Evolutionary conservation across 108 stramenopile species (phyloP).

Genomic region (Skeletonema marinoi): DNA sequence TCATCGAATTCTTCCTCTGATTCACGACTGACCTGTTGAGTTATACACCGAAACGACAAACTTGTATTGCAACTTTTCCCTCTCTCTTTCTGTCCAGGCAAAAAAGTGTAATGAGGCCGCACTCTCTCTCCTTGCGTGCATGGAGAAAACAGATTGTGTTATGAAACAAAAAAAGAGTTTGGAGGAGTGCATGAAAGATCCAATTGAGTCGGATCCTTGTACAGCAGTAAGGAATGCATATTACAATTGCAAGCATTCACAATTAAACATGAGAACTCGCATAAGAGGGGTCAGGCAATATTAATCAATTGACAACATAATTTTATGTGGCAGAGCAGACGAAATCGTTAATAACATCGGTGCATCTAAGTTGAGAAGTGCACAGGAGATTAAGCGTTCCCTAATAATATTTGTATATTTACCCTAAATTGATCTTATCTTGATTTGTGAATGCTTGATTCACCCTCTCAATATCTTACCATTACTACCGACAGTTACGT

Average conservation of each 20-base stretch:
- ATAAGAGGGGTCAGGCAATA: constrained; percentile 80
- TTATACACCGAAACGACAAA: not conserved
- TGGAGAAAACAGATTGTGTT: constrained; percentile 80
- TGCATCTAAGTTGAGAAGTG: not conserved
- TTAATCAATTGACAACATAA: constrained; percentile 23
- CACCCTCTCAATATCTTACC: constrained; percentile 28
- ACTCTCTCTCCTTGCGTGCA: constrained; percentile 72
- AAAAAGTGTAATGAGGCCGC: constrained; percentile 87
- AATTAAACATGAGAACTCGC: constrained; percentile 86
- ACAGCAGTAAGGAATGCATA: constrained; percentile 80
- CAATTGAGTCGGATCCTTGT: constrained; percentile 59
- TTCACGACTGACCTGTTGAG: not conserved
- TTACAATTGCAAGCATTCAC: constrained; percentile 84
- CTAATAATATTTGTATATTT: not conserved
- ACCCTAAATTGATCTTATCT: not conserved
- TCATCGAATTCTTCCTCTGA: not conserved
- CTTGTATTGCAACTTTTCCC: too few species aligned
- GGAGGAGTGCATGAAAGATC: constrained; percentile 79
- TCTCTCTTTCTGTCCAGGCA: constrained; percentile 40
- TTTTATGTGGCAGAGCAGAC: too few species aligned
- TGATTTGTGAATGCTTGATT: not conserved
- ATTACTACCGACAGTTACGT: constrained; percentile 17
- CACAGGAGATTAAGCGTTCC: not conserved
- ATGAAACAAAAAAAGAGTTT: constrained; percentile 54
- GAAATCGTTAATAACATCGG: not conserved